Evolutionary conservation across 106 monocot species (phyloP).

Genomic region (Dioscorea dumetorum): DNA sequence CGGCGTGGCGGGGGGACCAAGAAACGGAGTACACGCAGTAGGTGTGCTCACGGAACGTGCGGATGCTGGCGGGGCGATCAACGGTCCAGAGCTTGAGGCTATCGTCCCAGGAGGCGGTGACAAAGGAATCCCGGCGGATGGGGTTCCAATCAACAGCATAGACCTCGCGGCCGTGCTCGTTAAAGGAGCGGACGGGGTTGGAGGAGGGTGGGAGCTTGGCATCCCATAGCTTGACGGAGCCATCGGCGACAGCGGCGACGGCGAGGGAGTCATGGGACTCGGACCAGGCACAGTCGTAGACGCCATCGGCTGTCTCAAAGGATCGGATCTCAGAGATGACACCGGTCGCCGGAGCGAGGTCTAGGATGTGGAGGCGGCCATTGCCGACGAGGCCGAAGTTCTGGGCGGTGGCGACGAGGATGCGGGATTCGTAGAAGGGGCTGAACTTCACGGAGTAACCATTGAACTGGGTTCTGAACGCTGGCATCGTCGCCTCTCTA

Average conservation of each 20-base stretch:
- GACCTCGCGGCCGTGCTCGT: conserved; percentile 89
- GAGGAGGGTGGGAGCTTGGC: conserved; percentile 51
- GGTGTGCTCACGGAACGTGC: conserved; percentile 86
- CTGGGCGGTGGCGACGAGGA: conserved; percentile 72
- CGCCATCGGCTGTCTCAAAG: conserved; percentile 61
- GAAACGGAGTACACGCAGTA: conserved; percentile 85
- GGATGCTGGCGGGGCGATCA: conserved; percentile 65
- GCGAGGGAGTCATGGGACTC: conserved; percentile 62
- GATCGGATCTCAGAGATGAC: conserved; percentile 16
- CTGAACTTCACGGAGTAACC: conserved; percentile 87
- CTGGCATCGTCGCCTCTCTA: conserved; percentile 61
- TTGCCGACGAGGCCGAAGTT: conserved; percentile 97
- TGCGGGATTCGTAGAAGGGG: conserved; percentile 74
- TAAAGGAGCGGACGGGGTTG: conserved; percentile 72
- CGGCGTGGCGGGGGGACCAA: conserved; percentile 85
- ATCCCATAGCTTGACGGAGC: conserved; percentile 92
- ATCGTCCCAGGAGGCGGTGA: conserved; percentile 95
- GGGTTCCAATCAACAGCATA: conserved; percentile 95
- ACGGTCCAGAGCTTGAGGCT: conserved; percentile 86
- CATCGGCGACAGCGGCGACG: conserved; percentile 71
- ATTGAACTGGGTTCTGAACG: conserved; percentile 70
- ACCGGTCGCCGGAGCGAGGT: conserved; percentile 49
- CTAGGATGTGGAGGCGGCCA: conserved; percentile 87
- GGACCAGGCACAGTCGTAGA: conserved; percentile 78
- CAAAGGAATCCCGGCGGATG: conserved; percentile 85